A percentile compares a stretch with the other conserved stretches of the same genome.
phyloP scores from a whole-genome alignment of 2,329 filamentous ascomycete genomes.

The Paecilomyces niveus region DNA sequence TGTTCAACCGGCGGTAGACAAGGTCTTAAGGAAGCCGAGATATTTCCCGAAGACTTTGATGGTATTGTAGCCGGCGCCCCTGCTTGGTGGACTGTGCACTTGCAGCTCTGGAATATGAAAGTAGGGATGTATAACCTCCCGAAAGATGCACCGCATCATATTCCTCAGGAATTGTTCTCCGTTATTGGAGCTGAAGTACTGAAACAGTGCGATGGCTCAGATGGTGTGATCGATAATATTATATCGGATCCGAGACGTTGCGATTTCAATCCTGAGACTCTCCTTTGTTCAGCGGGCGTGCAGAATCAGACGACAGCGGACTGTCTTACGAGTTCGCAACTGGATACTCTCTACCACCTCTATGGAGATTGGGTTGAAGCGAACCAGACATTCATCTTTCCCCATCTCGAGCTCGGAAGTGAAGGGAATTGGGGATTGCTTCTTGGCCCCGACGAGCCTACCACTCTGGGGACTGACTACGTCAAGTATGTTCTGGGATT shows the following conservation, averaged over 20 bases:
- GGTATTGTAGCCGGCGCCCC: slow-evolving; percentile 46
- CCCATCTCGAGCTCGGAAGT: not conserved
- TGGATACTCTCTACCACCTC: not conserved
- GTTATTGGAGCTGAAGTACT: not conserved
- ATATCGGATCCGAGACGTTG: slow-evolving; percentile 42
- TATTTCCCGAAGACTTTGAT: slow-evolving; percentile 50
- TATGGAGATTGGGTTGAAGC: not conserved
- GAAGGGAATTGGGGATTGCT: not conserved
- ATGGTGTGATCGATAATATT: slow-evolving; percentile 36
- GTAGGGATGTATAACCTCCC: slow-evolving; percentile 12
- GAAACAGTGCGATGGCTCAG: not conserved
- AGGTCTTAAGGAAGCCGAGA: slow-evolving; percentile 34
- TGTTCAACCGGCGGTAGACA: slow-evolving; percentile 11
- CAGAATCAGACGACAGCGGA: not conserved
- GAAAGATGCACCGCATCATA: slow-evolving; percentile 17
- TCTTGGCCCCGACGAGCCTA: not conserved
- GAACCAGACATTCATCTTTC: not conserved
- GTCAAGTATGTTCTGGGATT: not conserved
- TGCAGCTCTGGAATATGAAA: slow-evolving; percentile 37
- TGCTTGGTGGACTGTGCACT: slow-evolving; percentile 46
- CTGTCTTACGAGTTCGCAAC: not conserved
- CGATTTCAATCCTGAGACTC: slow-evolving; percentile 31
- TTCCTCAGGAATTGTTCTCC: slow-evolving; percentile 20
- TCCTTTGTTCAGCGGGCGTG: slow-evolving; percentile 11
- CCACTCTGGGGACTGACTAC: not conserved